A percentile compares a stretch with the other conserved stretches of the same genome.
phyloP scores from a whole-genome alignment of 805 yeast species.

The Lipomyces lipofer region DNA sequence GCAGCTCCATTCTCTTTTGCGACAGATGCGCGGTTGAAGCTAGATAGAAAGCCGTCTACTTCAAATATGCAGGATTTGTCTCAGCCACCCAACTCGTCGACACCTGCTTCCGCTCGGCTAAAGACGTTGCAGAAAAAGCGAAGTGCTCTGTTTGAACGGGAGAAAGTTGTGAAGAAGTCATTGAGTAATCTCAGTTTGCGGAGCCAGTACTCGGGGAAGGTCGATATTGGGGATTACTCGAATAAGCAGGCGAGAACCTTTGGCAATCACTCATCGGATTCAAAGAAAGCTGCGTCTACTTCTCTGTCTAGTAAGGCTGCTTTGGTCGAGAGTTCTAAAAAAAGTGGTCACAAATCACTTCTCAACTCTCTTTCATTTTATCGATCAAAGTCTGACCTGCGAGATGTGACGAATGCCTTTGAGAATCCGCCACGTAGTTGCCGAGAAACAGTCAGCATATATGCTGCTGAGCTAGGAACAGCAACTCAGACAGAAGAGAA shows the following conservation, averaged over 20 bases:
- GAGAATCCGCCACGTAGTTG: no score
- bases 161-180: conserved; percentile 24
- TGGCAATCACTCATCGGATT: neutral
- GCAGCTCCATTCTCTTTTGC: conserved; percentile 20
- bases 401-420: no score
- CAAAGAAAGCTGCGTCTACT: neutral
- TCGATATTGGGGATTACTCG: neutral
- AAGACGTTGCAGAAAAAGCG: conserved; percentile 21
- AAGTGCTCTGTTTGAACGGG: conserved; percentile 29
- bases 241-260: neutral
- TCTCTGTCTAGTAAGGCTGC: neutral
- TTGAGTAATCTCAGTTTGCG: conserved; percentile 28
- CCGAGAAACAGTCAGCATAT: neutral
- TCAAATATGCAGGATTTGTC: neutral
- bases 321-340: neutral
- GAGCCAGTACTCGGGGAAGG: conserved; percentile 17
- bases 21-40: conserved; percentile 7
- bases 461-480: no score
- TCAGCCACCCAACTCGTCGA: neutral
- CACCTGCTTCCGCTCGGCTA: neutral
- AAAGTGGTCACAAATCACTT: conserved; percentile 5
- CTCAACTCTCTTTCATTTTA: conserved; percentile 14
- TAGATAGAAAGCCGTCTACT: neutral
- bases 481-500: neutral
- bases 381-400: conserved; percentile 7